Base-by-base conservation (phyloP, 208 protist species). In the Leishmania mexicana region DNA sequence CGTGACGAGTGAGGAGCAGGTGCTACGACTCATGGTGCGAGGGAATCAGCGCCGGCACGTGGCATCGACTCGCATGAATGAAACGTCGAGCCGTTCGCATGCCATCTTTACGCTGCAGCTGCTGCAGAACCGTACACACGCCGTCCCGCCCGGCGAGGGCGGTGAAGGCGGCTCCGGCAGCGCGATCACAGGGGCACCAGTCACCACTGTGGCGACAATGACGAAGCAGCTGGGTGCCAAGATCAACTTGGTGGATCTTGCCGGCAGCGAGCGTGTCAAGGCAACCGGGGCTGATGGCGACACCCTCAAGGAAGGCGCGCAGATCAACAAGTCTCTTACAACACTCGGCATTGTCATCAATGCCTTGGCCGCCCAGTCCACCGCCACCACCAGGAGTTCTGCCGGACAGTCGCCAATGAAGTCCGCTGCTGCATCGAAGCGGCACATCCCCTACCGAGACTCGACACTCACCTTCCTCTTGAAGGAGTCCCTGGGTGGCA, bases 31-130 rank as follows among this genome's bases (percentile, higher is more conserved):
- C 53, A 95, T 99, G 82, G 65, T 81, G 47, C 75, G 83, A 40
- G 96, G 94, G 57, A 97, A 96, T 79, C 68, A 84, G 19, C 75
- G 77, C 71, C 88, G 97, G 1, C 92, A 95, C 85, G 95, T 94
- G 10, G 98, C 96, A 2, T 77, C 85, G 3, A 99, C 99, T 1
- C 88, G 92, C 53, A 99, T 99, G 96, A 99, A 99, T 83, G 93
- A 98, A n/a, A 85, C 87, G 49, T 99, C 94, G 31, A 98, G 92
- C 73, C 91, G 99, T 49, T 99, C 98, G 5, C 99, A 99, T 87
- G 98, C 98, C 42, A 98, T 99, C 70, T 99, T 99, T 83, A 80
- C 93, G 4, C 87, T 99, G 53, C 86, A 88, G 60, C 75, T 98
- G 19, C 53, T 95, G 21, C 92, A 96, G 76, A 88, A 88, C 64